Evolutionary conservation across 2,329 filamentous ascomycete species (phyloP), one percentile per base, ranked within the genome.

Genomic region (Penicillium olsonii): DNA sequence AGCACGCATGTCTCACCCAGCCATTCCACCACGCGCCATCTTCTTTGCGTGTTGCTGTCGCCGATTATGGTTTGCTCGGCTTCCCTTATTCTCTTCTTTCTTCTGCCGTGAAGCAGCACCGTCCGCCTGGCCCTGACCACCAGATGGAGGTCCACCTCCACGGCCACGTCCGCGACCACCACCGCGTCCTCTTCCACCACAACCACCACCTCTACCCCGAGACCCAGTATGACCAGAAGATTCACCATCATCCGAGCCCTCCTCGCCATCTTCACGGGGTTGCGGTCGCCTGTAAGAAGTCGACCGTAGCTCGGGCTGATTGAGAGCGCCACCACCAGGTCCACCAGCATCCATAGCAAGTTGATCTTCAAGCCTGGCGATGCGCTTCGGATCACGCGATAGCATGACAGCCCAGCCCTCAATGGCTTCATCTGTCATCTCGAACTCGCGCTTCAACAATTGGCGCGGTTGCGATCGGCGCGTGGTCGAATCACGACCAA

Each of bases 341-440:
- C 59, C 71, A 2, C 87, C 88, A 11, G 77, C 75, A 56, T 88
- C 89, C 15, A 80, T 76, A 10, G 80, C 79, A 61, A 86, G 87
- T 63, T 84, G 87, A 42, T 79, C 79, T 69, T 96, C 89, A 37
- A 97, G 72, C 48, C 82, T 79, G 48, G 83, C 81, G 67, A 87
- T 75, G 52, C 86, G 81, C 61, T 83, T 81, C 1, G 88, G 81
- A 60, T 92, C 87, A 26, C 92, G 81, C 11, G 77, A 75, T 7
- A 96, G 72, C 89, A 97, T 95, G 41, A 96, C 75, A 0, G 83
- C 90, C 92, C 92, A 99, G 5, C 94, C 94, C 70, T 97, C 94
- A 27, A 99, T 87, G 2, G 87, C 85, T 70, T 97, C 92, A 60
- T 97, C 92, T 0, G 90, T 91, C 90, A 96, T 90, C 4, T 87